A percentile compares a stretch with the other conserved stretches of the same genome.
Evolutionary conservation across 192 early-diverging fungal genomes (phyloP).

Genomic region (Haplosporangium gracile): DNA sequence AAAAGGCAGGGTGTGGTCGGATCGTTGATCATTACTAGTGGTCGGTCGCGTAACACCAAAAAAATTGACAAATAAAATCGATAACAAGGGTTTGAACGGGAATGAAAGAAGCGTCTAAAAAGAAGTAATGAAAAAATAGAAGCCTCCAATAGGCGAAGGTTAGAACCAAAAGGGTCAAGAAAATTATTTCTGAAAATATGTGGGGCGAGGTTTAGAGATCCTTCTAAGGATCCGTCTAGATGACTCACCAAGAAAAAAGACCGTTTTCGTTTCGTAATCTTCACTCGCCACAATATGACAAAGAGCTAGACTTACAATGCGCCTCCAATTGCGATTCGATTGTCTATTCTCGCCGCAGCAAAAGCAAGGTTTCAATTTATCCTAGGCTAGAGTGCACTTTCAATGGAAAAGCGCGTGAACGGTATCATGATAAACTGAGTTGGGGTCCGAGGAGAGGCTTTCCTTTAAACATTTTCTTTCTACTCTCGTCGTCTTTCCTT

Average conservation of each 20-base stretch:
- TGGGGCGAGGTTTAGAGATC: neutral
- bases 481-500: neutral
- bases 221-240: neutral
- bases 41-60: neutral
- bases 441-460: neutral
- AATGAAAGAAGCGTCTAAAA: neutral
- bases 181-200: neutral
- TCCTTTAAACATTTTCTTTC: neutral
- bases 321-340: neutral
- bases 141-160: neutral
- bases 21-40: neutral
- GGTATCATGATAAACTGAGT: neutral
- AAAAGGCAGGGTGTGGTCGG: too few relatives aligned
- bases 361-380: neutral
- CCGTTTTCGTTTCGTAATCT: neutral
- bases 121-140: neutral
- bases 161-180: neutral
- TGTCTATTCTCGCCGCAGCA: neutral
- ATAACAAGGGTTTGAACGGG: neutral
- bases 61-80: neutral
- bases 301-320: neutral
- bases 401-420: neutral
- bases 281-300: neutral
- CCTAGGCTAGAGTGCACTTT: neutral
- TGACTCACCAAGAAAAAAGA: neutral